Evolutionary conservation across 257 asterid species (phyloP).

Genomic region (Nemophila menziesii): DNA sequence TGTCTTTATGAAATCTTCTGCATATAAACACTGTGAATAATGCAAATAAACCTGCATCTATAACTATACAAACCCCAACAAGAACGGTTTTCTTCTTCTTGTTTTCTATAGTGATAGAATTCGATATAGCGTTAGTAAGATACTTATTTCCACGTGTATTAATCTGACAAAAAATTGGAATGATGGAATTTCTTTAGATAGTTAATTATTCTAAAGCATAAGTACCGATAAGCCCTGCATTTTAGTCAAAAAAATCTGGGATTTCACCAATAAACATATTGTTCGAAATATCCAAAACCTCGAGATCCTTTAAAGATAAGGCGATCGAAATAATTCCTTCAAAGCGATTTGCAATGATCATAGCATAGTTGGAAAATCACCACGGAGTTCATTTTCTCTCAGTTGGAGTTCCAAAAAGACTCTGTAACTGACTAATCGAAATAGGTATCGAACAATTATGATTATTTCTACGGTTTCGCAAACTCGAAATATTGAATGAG

Average conservation of each 20-base stretch:
- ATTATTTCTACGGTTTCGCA: too few species aligned
- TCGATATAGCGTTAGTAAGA: conserved; percentile 3
- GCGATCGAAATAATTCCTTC: conserved; percentile 30
- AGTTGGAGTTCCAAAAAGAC: too few species aligned
- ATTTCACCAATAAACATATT: conserved; percentile 51
- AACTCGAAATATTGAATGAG: too few species aligned
- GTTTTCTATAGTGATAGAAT: conserved; percentile 9
- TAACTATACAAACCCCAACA: conserved; percentile 22
- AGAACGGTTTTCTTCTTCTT: conserved; percentile 25
- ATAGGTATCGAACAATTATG: too few species aligned
- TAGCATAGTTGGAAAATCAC: too few species aligned
- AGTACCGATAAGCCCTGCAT: conserved; percentile 38
- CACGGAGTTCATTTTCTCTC: too few species aligned
- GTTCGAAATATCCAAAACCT: conserved; percentile 71
- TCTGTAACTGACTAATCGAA: too few species aligned
- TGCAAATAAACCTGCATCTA: conserved; percentile 28
- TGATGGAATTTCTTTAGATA: conserved; percentile 41
- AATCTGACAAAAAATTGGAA: conserved; percentile 19
- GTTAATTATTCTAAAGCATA: conserved; percentile 46
- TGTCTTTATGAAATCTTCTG: too few species aligned
- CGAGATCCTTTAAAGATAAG: conserved; percentile 33
- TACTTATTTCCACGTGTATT: conserved; percentile 18
- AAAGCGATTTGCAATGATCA: too few species aligned
- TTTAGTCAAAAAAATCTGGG: conserved; percentile 26
- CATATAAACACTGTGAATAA: conserved; percentile 29